Evolutionary conservation across 176 grass and related monocot genomes (phyloP), one percentile per base, ranked within the genome.

Genomic region (Areca catechu): DNA sequence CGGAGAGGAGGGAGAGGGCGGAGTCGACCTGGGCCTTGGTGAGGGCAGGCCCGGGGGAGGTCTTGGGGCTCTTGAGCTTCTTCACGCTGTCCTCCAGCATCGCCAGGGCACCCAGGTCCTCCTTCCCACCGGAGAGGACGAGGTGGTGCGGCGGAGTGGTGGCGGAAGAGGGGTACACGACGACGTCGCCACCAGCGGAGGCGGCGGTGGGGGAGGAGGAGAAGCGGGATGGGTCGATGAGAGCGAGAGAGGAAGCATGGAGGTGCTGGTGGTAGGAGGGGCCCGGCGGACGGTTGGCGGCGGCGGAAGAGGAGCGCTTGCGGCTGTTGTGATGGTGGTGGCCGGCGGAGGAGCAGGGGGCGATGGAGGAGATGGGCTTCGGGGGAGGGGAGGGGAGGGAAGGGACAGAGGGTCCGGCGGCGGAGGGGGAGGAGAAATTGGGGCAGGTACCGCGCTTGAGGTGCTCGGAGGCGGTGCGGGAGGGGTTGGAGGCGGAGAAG

Each of bases 391-490:
- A 43, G 34, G 34, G 34, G 9, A 43, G 34, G 34, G 34, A 9
- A 7, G 17, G 14, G 57, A 72, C 76, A 47, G 83, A 74, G 19
- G 66, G n/a, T 78, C n/a, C n/a, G 63, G 80, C 73, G 3, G 89
- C 73, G 20, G 82, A 79, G 51, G 80, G 81, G 3, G 82, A 74
- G 57, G 79, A 58, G 56, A 87, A 93, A 72, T 83, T 83, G 62
- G 89, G 83, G 77, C 89, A 93, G 1, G 89, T 76, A 0, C 89
- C 80, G 49, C 77, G 89, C 70, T 84, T 93, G 58, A 93, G 73
- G 71, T 93, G 89, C 77, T 93, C 89, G 10, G 89, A 84, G 54
- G 83, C 89, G 22, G 83, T 84, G 53, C 89, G 73, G 0, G 83
- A 93, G 0, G 89, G 89, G 77, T 88, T 93, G 9, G 89, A 93